Conservation (phyloP, 257 asterid species). For the Scutellaria baicalensis region DNA sequence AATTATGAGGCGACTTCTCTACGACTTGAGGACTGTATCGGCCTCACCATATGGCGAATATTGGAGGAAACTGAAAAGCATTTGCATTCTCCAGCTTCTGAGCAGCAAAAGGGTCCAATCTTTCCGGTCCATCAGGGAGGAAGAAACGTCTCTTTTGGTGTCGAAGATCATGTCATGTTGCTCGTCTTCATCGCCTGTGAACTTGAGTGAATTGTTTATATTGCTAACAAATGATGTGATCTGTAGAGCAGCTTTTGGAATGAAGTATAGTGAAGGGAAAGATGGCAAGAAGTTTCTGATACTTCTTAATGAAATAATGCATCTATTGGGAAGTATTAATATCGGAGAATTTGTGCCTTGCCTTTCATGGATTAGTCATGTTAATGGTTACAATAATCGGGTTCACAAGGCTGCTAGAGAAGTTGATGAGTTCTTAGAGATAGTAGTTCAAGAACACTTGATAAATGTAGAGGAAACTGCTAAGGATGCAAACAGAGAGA, state of each 20-base stretch:
- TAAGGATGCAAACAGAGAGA: not conserved
- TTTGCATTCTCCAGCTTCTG: too few species aligned
- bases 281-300: conserved; percentile 19
- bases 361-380: conserved; percentile 35
- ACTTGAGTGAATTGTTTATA: conserved; percentile 21
- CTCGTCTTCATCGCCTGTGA: not conserved
- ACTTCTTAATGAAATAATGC: conserved; percentile 16
- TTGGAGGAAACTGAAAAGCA: too few species aligned
- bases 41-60: conserved; percentile 36
- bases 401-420: conserved; percentile 20
- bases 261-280: conserved; percentile 27
- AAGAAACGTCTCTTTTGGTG: conserved; percentile 29
- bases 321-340: conserved; percentile 15
- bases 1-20: conserved; percentile 11
- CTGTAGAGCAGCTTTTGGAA: conserved; percentile 41
- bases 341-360: conserved; percentile 39
- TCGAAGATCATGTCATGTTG: conserved; percentile 21
- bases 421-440: conserved; percentile 41
- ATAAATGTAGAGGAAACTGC: not conserved
- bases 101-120: too few species aligned
- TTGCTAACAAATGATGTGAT: conserved; percentile 23
- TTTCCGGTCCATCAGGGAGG: too few species aligned
- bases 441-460: conserved; percentile 24
- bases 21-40: conserved; percentile 17
- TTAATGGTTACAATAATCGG: conserved; percentile 32